Conservation (phyloP, 495 filamentous ascomycete species). For the Bombardia bombarda region DNA sequence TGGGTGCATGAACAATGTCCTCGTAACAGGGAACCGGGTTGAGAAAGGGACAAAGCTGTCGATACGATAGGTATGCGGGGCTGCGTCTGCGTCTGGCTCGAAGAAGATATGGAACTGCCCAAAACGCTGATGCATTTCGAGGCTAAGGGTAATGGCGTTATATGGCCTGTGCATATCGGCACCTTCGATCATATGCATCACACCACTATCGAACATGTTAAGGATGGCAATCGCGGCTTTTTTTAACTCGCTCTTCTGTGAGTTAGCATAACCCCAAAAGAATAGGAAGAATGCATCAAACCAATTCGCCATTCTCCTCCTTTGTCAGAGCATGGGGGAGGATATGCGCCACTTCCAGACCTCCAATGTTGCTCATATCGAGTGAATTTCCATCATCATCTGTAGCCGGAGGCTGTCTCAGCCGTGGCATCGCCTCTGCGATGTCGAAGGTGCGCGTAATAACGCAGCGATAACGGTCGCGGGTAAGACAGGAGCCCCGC, state of each 20-base stretch:
- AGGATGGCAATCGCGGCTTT: constrained; percentile 9
- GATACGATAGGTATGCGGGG: constrained; percentile 16
- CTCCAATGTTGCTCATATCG: background rate
- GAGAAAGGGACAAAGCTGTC: constrained; percentile 3
- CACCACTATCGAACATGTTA: constrained; percentile 12
- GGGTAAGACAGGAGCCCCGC: constrained; percentile 9
- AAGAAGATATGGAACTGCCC: constrained; percentile 8
- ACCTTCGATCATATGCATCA: constrained; percentile 7
- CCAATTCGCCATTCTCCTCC: constrained; percentile 4
- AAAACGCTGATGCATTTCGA: constrained; percentile 4
- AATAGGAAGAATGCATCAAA: constrained; percentile 2
- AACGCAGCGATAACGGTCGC: constrained; percentile 14
- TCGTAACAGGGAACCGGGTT: constrained; percentile 1
- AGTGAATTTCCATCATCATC: constrained; percentile 10
- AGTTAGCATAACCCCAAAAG: background rate
- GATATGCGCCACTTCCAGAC: constrained; percentile 11
- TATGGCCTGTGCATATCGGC: constrained; percentile 6
- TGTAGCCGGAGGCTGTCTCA: constrained; percentile 1
- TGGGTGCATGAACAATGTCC: constrained; percentile 2
- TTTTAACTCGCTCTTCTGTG: constrained; percentile 2
- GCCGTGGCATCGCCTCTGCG: background rate
- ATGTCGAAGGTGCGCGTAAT: constrained; percentile 7
- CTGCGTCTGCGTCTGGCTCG: constrained; percentile 1
- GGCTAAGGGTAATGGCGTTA: constrained; percentile 7
- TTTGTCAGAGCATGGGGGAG: constrained; percentile 9